Evolutionary conservation across 306 rosid genomes (phyloP).

Genomic region (Corylus avellana): DNA sequence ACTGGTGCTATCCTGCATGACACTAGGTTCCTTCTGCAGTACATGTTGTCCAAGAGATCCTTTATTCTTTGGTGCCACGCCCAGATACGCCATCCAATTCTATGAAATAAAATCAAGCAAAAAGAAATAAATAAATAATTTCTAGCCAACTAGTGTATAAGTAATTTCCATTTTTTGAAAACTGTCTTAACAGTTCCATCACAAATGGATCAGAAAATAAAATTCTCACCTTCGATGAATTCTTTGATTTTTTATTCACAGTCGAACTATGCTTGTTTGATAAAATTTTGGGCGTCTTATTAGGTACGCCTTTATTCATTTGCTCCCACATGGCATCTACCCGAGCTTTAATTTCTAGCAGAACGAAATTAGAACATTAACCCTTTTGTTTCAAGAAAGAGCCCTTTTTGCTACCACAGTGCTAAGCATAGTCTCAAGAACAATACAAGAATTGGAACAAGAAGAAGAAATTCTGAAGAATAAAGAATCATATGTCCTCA

Average conservation of each 20-base stretch:
- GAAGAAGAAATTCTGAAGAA: conserved; percentile 18
- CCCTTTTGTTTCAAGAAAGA: conserved; percentile 21
- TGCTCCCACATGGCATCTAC: conserved; percentile 90
- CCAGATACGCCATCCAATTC: conserved; percentile 86
- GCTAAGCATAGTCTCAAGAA: not conserved
- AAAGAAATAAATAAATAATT: conserved; percentile 18
- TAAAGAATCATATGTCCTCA: conserved; percentile 31
- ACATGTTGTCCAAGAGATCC: conserved; percentile 40
- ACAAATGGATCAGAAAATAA: not conserved
- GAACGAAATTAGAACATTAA: conserved; percentile 21
- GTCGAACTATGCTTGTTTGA: conserved; percentile 48
- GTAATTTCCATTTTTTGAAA: conserved; percentile 5
- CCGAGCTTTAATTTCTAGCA: conserved; percentile 67
- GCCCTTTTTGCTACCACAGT: conserved; percentile 8
- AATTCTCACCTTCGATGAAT: conserved; percentile 66
- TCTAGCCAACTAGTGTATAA: conserved; percentile 21
- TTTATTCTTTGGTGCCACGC: conserved; percentile 60
- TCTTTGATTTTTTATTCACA: conserved; percentile 50
- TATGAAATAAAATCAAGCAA: conserved; percentile 30
- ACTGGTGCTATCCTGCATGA: conserved; percentile 39
- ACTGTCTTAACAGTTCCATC: not conserved
- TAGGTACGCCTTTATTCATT: conserved; percentile 88
- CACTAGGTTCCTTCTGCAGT: conserved; percentile 37
- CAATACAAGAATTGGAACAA: not conserved
- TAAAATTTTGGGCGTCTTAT: conserved; percentile 44